phyloP scores from a whole-genome alignment of 305 asterid species.

The Fraxinus ornus region DNA sequence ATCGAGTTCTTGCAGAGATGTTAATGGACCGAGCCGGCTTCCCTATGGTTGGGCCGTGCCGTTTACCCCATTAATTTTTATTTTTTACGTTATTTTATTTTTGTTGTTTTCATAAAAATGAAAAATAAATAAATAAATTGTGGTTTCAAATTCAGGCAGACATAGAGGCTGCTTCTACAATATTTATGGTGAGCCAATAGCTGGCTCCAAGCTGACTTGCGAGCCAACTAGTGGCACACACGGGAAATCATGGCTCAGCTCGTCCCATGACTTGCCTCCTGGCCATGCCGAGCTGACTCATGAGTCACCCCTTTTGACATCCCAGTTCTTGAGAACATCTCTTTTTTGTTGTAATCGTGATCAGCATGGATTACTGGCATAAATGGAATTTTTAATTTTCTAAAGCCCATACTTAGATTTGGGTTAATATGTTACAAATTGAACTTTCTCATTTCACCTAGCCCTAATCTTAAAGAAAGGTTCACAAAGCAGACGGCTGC shows the following conservation, averaged over 20 bases:
- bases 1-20: neutral
- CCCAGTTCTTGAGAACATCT: neutral
- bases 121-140: too few species aligned
- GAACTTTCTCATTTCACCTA: neutral
- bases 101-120: neutral
- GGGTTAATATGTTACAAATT: neutral
- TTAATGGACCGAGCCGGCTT: neutral
- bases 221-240: neutral
- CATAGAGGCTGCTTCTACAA: neutral
- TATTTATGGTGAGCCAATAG: neutral
- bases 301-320: neutral
- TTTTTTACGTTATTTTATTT: too few species aligned
- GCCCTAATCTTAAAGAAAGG: neutral
- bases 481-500: neutral
- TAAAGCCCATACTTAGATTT: neutral
- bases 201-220: neutral
- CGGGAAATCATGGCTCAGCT: neutral
- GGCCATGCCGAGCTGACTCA: neutral
- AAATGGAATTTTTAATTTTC: neutral
- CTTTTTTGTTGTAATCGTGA: neutral
- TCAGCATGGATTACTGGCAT: neutral
- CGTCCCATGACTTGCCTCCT: neutral
- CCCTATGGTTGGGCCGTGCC: neutral
- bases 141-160: neutral
- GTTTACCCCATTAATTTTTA: neutral